Evolutionary conservation across 2,329 filamentous ascomycete species (phyloP).

Genomic region (Trematosphaeria pertusa): DNA sequence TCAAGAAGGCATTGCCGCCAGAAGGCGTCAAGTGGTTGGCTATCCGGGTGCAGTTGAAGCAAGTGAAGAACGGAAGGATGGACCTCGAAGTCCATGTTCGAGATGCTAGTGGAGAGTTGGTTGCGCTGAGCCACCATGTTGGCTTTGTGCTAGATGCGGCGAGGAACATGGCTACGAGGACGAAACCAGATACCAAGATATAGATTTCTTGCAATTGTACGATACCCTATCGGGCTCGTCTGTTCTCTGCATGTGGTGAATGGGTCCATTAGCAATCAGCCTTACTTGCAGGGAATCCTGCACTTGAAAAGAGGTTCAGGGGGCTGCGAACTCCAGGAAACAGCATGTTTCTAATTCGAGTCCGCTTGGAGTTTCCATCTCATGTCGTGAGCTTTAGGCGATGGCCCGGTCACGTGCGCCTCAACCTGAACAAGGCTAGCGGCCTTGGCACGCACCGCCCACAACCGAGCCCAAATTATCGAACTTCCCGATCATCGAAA

Average conservation of each 20-base stretch:
- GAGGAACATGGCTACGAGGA: slow-evolving; percentile 65
- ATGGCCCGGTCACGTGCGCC: slow-evolving; percentile 17
- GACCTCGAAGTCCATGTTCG: slow-evolving; percentile 75
- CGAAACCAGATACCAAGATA: slow-evolving; percentile 47
- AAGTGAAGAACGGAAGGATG: slow-evolving; percentile 73
- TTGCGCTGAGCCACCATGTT: slow-evolving; percentile 73
- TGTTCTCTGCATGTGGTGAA: too few species aligned
- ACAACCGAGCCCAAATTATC: slow-evolving; percentile 24
- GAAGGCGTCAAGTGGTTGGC: slow-evolving; percentile 77
- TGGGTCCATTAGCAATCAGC: too few species aligned
- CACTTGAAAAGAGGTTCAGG: too few species aligned
- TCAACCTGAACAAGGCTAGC: slow-evolving; percentile 7
- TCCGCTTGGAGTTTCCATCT: neutral
- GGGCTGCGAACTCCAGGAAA: too few species aligned
- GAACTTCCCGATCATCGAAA: slow-evolving; percentile 17
- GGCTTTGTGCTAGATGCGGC: slow-evolving; percentile 67
- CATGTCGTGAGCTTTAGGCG: too few species aligned
- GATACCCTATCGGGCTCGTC: slow-evolving; percentile 1
- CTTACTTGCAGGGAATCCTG: too few species aligned
- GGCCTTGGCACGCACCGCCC: slow-evolving; percentile 19
- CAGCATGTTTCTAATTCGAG: too few species aligned
- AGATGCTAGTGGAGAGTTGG: slow-evolving; percentile 68
- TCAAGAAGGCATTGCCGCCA: slow-evolving; percentile 74
- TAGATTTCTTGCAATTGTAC: slow-evolving; percentile 23
- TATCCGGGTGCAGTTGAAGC: slow-evolving; percentile 68